Evolutionary conservation across 495 filamentous ascomycete genomes (phyloP), one percentile per base, ranked within the genome.

Genomic region (Penicillium atrosanguineum): DNA sequence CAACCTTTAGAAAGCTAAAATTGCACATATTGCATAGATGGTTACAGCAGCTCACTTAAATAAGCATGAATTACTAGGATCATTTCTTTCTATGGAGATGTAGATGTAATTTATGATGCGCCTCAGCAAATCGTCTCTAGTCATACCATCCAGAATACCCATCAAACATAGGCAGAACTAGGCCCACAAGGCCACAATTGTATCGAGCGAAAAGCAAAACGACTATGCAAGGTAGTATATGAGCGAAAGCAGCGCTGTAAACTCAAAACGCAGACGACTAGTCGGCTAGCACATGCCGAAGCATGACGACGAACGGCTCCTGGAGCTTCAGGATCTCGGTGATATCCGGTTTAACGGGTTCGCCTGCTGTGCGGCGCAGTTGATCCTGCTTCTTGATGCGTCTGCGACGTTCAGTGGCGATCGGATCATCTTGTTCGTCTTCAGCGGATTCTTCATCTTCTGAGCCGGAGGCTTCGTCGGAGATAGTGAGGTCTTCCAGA

Each of bases 241-340:
- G 31, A 34, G 31, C 31, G 14, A 34, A 34, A 34, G 8, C 9
- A 34, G 12, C 31, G 12, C 31, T 15, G 11, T 34, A 15, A 34
- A 12, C 12, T 34, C 31, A 34, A 6, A 34, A 34, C 31, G 8
- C 9, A 34, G 9, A 14, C 12, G 38, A 52, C 55, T 81, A 91
- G 48, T 87, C 86, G 40, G 94, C 91, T 49, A 98, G 76, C 44
- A 96, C 92, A 69, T 83, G 79, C 71, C 93, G 83, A 65, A 98
- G 69, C 88, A 95, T 92, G 26, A 79, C 71, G 58, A 94, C 65
- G 68, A 98, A 98, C 46, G 85, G 83, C 14, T 86, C 84, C 55
- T 80, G 82, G 60, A 98, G 65, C 70, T 88, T 90, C 48, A 83
- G 69, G 40, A 96, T 80, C 76, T 98, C 94, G 21, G 61, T 72